Evolutionary conservation across 1,139 yeast species (phyloP).

Genomic region (Candida tetrigidarum): DNA sequence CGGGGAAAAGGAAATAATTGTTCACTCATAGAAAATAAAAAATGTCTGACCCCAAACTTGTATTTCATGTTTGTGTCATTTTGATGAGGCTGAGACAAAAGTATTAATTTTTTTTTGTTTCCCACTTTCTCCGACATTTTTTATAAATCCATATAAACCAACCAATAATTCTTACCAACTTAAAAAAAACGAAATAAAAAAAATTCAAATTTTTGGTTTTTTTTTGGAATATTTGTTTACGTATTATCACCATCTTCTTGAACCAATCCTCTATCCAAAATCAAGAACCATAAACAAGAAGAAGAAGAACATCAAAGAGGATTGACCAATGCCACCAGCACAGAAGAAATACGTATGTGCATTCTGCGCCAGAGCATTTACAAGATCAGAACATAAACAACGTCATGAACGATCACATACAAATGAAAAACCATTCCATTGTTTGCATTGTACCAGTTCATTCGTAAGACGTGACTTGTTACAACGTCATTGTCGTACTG

Average conservation of each 20-base stretch:
- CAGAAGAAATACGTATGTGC: constrained; percentile 75
- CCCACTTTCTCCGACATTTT: not conserved
- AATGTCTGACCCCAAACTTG: constrained; percentile 1
- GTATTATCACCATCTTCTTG: not conserved
- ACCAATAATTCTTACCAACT: too few relatives aligned
- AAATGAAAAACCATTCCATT: constrained; percentile 80
- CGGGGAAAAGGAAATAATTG: not conserved
- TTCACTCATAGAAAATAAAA: too few relatives aligned
- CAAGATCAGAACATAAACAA: constrained; percentile 80
- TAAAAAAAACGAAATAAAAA: too few relatives aligned
- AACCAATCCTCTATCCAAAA: constrained; percentile 2
- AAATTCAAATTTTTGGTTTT: too few relatives aligned
- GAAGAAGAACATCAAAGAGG: too few relatives aligned
- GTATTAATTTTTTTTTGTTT: too few relatives aligned
- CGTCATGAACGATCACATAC: constrained; percentile 87
- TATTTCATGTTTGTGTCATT: not conserved
- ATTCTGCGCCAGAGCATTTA: constrained; percentile 80
- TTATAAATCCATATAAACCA: not conserved
- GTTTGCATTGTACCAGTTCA: constrained; percentile 69
- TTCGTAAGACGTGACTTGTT: constrained; percentile 79
- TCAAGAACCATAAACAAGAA: too few relatives aligned
- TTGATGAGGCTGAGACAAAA: not conserved
- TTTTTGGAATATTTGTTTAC: too few relatives aligned
- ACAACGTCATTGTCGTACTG: constrained; percentile 79
- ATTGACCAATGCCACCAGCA: constrained; percentile 46